Evolutionary conservation across 2,329 filamentous ascomycete genomes (phyloP), one percentile per base, ranked within the genome.

Genomic region (Canariomyces notabilis): DNA sequence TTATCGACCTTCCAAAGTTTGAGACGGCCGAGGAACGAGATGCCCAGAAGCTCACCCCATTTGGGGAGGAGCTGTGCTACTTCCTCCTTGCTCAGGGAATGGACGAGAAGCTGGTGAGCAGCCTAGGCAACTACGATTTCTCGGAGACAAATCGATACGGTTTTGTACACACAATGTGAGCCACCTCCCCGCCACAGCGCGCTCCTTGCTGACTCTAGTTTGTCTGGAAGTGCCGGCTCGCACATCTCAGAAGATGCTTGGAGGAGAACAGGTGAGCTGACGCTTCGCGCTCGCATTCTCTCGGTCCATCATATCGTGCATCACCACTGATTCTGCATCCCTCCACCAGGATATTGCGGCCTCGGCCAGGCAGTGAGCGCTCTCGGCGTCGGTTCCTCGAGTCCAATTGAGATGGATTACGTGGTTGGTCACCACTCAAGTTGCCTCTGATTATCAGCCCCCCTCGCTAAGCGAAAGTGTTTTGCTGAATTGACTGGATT

Each of bases 81-180:
- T 95, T 93, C 58, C 68, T 94, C 3, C 67, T 71, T 46, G 83
- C 82, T 7, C 80, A 83, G 58, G 78, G 77, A 0, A 63, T 95
- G 6, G 75, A 83, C 3, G 70, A 79, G 14, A 75, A 74, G 16
- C 74, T 94, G 35, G 66, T 87, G 23, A 66, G 73, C 4, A 90
- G 87, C 42, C 66, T 97, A 5, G 67, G 75, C 18, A 82, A 79
- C 23, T 97, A 94, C 64, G 89, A 97, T 64, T 97, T 95, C 60
- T 75, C 78, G 2, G 74, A 77, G 49, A 95, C 91, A 0, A 65
- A 67, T 9, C 69, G 78, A 23, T 75, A 94, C 53, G 85, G 80
- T 2, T 95, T 98, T 63, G 79, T 97, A 6, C 89, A 95, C 63
- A 85, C 85, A 6, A 87, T 94, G 85, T 89, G 67, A 65, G 82